Evolutionary conservation across 1,284 basidiomycete genomes (phyloP).

Genomic region (Prillingera fragicola): DNA sequence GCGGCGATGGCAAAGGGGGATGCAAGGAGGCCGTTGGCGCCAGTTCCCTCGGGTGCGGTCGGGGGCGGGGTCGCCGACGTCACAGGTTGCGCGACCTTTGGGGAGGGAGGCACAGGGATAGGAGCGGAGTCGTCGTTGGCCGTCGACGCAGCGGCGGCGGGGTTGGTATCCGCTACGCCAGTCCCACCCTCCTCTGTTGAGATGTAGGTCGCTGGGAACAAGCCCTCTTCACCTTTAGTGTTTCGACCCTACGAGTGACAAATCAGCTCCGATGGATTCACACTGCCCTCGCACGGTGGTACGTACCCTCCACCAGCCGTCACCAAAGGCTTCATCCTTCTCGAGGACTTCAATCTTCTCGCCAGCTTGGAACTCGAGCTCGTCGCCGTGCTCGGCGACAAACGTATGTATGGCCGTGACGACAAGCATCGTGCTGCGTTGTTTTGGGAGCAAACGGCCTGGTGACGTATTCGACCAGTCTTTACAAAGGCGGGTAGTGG

Average conservation of each 20-base stretch:
- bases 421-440: slow-evolving; percentile 17
- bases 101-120: slow-evolving; percentile 6
- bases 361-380: slow-evolving; percentile 78
- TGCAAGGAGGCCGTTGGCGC: slow-evolving; percentile 4
- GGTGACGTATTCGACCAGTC: not conserved
- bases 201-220: slow-evolving; percentile 91
- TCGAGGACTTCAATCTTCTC: slow-evolving; percentile 86
- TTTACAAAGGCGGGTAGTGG: not conserved
- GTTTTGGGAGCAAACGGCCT: not conserved
- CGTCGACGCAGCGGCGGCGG: not conserved
- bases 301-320: slow-evolving; percentile 98
- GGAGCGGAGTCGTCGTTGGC: not conserved
- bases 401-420: slow-evolving; percentile 54
- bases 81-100: not conserved
- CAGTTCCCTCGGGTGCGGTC: slow-evolving; percentile 1
- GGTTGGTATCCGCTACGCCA: not conserved
- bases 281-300: not conserved
- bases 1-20: slow-evolving; percentile 2
- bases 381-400: slow-evolving; percentile 85
- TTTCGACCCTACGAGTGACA: slow-evolving; percentile 66
- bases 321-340: slow-evolving; percentile 86
- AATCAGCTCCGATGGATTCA: slow-evolving; percentile 6
- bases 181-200: slow-evolving; percentile 46
- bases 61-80: not conserved
- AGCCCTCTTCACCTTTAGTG: slow-evolving; percentile 68